These are phyloP conservation scores for Hibiscus mutabilis DNA, from an alignment of 345 rosid species.

Conservation along the genomic window DNA sequence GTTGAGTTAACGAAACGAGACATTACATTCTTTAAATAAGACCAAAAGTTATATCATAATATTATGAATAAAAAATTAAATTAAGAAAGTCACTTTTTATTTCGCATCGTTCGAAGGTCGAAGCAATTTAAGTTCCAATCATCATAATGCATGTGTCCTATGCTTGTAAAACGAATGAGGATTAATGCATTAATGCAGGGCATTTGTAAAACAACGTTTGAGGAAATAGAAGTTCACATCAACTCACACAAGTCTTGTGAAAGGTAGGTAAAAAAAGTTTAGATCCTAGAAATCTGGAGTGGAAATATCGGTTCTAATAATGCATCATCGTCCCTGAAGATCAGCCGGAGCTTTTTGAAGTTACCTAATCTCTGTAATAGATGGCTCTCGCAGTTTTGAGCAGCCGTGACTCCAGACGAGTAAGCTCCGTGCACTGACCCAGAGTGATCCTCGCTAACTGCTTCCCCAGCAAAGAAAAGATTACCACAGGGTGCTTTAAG, in stretches of 20 bases:
- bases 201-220: no score
- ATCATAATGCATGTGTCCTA: no score
- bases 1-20: no score
- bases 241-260: background rate
- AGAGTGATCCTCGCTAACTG: constrained; percentile 69
- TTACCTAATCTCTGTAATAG: constrained; percentile 40
- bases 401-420: constrained; percentile 66
- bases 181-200: no score
- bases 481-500: constrained; percentile 60
- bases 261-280: constrained; percentile 11
- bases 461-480: constrained; percentile 87
- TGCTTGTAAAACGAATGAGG: no score
- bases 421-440: constrained; percentile 91
- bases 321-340: constrained; percentile 25
- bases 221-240: no score
- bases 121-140: no score
- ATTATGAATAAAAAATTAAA: no score
- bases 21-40: no score
- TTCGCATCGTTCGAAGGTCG: no score
- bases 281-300: constrained; percentile 81
- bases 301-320: constrained; percentile 51
- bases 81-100: no score
- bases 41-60: no score
- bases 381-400: constrained; percentile 55
- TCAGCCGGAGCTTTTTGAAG: constrained; percentile 38